A percentile compares a stretch with the other conserved stretches of the same genome.
These are phyloP conservation scores for Syzygium malaccense DNA, from an alignment of 441 rosid species.

Conservation along the genomic window DNA sequence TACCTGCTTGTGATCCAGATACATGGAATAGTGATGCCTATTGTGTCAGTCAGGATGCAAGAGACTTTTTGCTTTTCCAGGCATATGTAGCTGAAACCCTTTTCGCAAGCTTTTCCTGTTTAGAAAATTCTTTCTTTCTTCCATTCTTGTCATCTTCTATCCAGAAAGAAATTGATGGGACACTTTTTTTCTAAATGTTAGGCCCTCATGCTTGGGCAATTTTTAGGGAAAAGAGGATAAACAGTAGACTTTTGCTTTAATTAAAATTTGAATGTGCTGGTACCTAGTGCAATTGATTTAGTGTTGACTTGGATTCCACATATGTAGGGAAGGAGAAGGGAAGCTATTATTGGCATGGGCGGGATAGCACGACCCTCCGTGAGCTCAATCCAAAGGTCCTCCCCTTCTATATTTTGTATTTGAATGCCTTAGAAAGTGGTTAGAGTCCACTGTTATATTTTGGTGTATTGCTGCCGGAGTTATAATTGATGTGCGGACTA, in stretches of 20 bases:
- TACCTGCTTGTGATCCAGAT: background rate
- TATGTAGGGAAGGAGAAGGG: constrained; percentile 64
- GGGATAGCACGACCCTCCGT: constrained; percentile 62
- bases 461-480: background rate
- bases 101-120: background rate
- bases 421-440: background rate
- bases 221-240: background rate
- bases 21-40: background rate
- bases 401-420: background rate
- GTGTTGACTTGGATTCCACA: constrained; percentile 1
- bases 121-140: background rate
- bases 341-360: constrained; percentile 98
- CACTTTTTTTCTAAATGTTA: background rate
- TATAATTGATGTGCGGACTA: background rate
- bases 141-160: background rate
- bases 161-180: background rate
- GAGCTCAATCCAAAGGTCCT: constrained; percentile 95
- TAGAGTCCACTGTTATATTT: background rate
- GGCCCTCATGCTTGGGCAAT: background rate
- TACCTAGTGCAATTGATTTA: background rate
- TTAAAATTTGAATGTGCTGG: background rate
- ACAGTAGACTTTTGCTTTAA: background rate
- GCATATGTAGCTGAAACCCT: background rate
- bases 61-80: background rate
- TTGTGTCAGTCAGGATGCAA: background rate